Base-by-base conservation (phyloP, 129 eudicot genomes). In the Lactuca saligna region DNA sequence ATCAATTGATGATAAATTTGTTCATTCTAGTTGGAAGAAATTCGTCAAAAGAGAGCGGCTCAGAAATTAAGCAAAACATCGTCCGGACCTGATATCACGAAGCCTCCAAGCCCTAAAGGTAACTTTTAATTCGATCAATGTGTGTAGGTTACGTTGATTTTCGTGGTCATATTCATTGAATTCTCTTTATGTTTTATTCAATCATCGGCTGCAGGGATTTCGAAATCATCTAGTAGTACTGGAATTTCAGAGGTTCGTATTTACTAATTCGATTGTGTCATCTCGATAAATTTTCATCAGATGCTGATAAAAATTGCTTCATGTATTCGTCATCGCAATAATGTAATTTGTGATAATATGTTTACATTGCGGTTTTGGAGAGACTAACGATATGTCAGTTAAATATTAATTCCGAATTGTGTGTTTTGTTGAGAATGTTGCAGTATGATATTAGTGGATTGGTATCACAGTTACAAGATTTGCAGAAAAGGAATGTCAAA, bases 31-130 rank as follows among this genome's bases (percentile, higher is more conserved):
- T 68, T 93, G 82, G 97, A 86, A 63, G 98, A 93, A 60, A 89
- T 89, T 69, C 87, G 98, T 17, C 98, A 93, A 72, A 93, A 86
- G 76, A 82, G 97, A 71, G 97, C 97, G 9, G 97, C 97, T 31
- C 96, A 93, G 68, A 84, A 82, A 58, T 65, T 93, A 65, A 85
- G 81, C 90, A 93, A 83, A 76, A 71, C 83, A 60, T 77, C 95
- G 6, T 93, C 98, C 54, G 95, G 95, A 48, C 87, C 91, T 17
- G 98, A 93, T 87, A 91, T 93, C 37, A 72, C 88, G 17, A 77
- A 57, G 64, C 74, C 85, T 66, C 82, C 98, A 13, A 68, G 59
- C 77, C 84, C 88, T 70, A 65, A 49, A 63, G 88, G 91, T 88
- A 78, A 13, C 44, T 3, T 55, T 42, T 38, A 10, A 10, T 6